Evolutionary conservation across 192 early-diverging fungal species (phyloP).

Genomic region (Coemansia reversa): DNA sequence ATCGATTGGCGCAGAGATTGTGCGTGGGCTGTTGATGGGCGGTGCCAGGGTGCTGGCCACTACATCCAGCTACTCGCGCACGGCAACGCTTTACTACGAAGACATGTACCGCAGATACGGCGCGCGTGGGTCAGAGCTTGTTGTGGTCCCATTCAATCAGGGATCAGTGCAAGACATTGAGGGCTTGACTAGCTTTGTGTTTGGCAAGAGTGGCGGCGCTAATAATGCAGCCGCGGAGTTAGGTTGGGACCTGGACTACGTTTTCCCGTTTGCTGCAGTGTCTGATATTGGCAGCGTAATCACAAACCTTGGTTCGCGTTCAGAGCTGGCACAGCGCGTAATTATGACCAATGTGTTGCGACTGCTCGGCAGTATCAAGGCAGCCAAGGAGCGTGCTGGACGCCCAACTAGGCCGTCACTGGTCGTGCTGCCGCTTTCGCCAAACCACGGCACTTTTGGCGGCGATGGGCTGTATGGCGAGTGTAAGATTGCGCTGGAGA

Average conservation of each 20-base stretch:
- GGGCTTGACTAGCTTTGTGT: constrained; percentile 81
- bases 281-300: constrained; percentile 72
- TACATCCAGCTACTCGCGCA: constrained; percentile 81
- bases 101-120: constrained; percentile 81
- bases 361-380: constrained; percentile 81
- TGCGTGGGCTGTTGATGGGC: constrained; percentile 84
- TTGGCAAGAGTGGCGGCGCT: neutral
- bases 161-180: constrained; percentile 78
- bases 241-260: no score
- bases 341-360: constrained; percentile 92
- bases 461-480: constrained; percentile 91
- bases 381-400: constrained; percentile 63
- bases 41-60: constrained; percentile 89
- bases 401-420: constrained; percentile 73
- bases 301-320: constrained; percentile 75
- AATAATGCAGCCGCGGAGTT: neutral
- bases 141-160: constrained; percentile 92
- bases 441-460: constrained; percentile 90
- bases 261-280: constrained; percentile 88
- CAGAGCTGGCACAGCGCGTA: constrained; percentile 86
- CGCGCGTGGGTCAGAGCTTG: constrained; percentile 75
- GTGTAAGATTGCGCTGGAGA: constrained; percentile 88
- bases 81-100: constrained; percentile 82
- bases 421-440: constrained; percentile 85
- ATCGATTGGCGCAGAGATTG: constrained; percentile 86